Base-by-base conservation (phyloP, 306 rosid species). In the Macrotyloma uniflorum region DNA sequence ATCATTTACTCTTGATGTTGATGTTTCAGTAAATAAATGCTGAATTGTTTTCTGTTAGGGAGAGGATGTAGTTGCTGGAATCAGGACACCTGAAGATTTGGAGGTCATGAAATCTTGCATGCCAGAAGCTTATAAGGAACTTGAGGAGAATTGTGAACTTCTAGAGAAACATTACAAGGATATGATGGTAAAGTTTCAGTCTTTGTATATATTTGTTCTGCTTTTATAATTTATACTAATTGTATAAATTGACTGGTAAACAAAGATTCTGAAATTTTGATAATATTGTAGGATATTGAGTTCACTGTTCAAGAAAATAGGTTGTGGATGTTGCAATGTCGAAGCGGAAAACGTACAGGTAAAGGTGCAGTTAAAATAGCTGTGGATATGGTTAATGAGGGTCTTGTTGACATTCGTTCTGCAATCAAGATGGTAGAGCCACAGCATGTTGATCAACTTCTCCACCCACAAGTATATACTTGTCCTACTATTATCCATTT, bases 261-360 rank as follows among this genome's bases (percentile, higher is more conserved):
- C 10, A 80, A 55, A 58, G n/a, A 24, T 81, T 63, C 53, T 75
- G 42, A 81, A 14, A 49, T 30, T 68, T 23, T 3, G 35, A 45
- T 19, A 18, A 12, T 15, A 12, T 62, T 47, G 76, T 87, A 96
- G 99, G 99, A 96, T 85, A 93, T 95, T 66, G 98, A 96, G 88
- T 93, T 96, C 90, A 96, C 99, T 10, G 98, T 96, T 84, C 98
- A 96, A 80, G 99, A 95, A 76, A 93, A 91, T 77, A 93, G 93
- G 86, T 63, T 96, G 70, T 96, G 97, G 97, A 96, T 96, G 99
- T 88, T 96, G 89, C 99, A 95, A 89, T 96, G 99, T 83, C 91
- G 97, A 20, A 23, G 80, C 28, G 99, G 98, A 61, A 96, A 96
- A 78, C 98, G 99, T 49, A 91, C 98, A 3, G 99, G 98, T 63